Evolutionary conservation across 805 yeast species (phyloP).

Genomic region (Wickerhamiella alocasiicola): DNA sequence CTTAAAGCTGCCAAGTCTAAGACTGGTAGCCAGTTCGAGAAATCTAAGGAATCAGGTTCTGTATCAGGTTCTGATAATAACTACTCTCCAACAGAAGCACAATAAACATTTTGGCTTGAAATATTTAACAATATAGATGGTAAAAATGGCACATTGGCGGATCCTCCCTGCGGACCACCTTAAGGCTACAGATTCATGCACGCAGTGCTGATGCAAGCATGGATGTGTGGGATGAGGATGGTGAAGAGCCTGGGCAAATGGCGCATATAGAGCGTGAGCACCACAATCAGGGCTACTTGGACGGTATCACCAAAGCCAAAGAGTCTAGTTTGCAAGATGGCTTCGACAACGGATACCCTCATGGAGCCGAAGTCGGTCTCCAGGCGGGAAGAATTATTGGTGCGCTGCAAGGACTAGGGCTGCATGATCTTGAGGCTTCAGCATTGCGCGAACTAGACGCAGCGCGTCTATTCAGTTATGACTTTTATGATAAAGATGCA

Average conservation of each 20-base stretch:
- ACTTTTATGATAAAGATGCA: constrained; percentile 38
- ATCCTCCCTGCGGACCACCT: too few species aligned
- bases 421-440: constrained; percentile 24
- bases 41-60: too few species aligned
- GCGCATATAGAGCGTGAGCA: constrained; percentile 38
- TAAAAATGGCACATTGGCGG: too few species aligned
- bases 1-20: too few species aligned
- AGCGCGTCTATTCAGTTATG: constrained; percentile 40
- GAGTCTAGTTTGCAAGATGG: constrained; percentile 64
- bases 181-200: too few species aligned
- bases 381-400: constrained; percentile 56
- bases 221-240: constrained; percentile 21
- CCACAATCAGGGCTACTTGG: constrained; percentile 68
- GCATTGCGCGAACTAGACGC: constrained; percentile 42
- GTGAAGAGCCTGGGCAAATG: constrained; percentile 18
- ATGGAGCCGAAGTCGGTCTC: constrained; percentile 60
- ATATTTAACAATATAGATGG: too few species aligned
- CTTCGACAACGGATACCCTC: constrained; percentile 66
- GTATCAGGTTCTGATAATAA: too few species aligned
- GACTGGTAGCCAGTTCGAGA: too few species aligned
- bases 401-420: constrained; percentile 31
- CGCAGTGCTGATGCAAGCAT: constrained; percentile 6
- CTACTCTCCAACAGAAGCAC: too few species aligned
- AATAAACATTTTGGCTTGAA: too few species aligned
- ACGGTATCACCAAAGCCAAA: constrained; percentile 59